Evolutionary conservation across 140 eudicot species (phyloP).

Genomic region (Cichorium intybus): DNA sequence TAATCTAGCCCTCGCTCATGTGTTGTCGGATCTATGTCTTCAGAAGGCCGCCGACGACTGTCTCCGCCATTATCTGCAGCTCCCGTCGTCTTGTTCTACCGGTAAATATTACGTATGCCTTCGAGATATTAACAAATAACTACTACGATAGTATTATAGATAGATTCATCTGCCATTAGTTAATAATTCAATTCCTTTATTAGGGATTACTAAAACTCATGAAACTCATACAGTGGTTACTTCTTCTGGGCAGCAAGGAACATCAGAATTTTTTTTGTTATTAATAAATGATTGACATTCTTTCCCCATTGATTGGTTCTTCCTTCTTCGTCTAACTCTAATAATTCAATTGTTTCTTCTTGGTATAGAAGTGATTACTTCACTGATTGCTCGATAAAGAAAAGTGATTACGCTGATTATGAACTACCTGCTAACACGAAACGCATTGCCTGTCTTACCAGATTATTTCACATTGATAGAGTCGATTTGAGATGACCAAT

Average conservation of each 20-base stretch:
- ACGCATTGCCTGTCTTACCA: too few species aligned
- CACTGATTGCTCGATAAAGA: background rate
- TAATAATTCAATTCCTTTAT: background rate
- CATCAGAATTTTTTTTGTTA: too few species aligned
- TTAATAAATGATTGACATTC: too few species aligned
- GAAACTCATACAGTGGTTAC: background rate
- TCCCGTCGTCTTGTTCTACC: background rate
- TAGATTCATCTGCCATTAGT: background rate
- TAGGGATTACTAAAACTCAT: background rate
- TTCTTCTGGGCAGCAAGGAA: background rate
- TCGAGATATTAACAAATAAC: background rate
- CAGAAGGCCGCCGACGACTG: background rate
- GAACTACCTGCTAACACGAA: too few species aligned
- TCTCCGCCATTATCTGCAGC: background rate
- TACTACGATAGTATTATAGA: background rate
- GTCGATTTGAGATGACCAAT: too few species aligned
- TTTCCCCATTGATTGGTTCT: too few species aligned
- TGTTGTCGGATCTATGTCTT: background rate
- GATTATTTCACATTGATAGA: too few species aligned
- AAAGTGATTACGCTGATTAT: background rate
- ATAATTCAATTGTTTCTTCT: too few species aligned
- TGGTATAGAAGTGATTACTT: too few species aligned
- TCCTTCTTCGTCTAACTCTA: too few species aligned
- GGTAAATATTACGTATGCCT: background rate
- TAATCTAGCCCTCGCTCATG: background rate